Evolutionary conservation across 768 basidiomycete genomes (phyloP).

Genomic region (Russula compacta): DNA sequence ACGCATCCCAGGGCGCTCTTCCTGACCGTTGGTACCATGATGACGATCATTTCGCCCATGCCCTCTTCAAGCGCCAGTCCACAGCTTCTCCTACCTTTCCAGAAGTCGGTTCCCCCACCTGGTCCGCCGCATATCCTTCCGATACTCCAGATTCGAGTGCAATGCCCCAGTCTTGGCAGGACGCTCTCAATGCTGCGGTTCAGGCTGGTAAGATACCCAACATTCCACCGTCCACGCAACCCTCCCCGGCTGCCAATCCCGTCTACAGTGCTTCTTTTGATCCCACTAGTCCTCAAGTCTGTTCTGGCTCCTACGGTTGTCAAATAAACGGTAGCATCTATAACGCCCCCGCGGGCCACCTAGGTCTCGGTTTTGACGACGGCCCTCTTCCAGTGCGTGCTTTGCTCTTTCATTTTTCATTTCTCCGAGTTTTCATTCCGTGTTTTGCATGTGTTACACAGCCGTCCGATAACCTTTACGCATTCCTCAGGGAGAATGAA

Average conservation of each 20-base stretch:
- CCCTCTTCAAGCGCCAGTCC: conserved; percentile 23
- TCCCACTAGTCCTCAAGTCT: conserved; percentile 26
- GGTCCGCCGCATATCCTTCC: conserved; percentile 28
- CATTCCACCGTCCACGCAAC: conserved; percentile 26
- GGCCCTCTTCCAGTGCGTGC: conserved; percentile 26
- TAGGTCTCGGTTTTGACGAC: conserved; percentile 31
- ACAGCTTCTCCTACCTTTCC: not conserved
- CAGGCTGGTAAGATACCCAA: conserved; percentile 32
- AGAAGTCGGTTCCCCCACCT: conserved; percentile 25
- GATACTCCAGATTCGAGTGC: conserved; percentile 23
- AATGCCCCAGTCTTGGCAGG: conserved; percentile 35
- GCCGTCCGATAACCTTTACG: conserved; percentile 29
- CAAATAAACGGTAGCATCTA: conserved; percentile 27
- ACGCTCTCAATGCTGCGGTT: conserved; percentile 30
- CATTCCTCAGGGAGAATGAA: conserved; percentile 33
- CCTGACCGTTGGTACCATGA: conserved; percentile 24
- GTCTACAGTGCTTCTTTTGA: conserved; percentile 15
- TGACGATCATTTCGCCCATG: conserved; percentile 21
- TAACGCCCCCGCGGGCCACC: conserved; percentile 34
- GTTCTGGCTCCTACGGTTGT: conserved; percentile 29
- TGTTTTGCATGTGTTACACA: not conserved
- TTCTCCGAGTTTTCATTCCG: not conserved
- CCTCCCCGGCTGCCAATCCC: conserved; percentile 14
- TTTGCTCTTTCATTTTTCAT: not conserved
- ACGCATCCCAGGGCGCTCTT: conserved; percentile 9